phyloP scores from a whole-genome alignment of 2,329 filamentous ascomycete species.

The Gnomoniopsis sp. region DNA sequence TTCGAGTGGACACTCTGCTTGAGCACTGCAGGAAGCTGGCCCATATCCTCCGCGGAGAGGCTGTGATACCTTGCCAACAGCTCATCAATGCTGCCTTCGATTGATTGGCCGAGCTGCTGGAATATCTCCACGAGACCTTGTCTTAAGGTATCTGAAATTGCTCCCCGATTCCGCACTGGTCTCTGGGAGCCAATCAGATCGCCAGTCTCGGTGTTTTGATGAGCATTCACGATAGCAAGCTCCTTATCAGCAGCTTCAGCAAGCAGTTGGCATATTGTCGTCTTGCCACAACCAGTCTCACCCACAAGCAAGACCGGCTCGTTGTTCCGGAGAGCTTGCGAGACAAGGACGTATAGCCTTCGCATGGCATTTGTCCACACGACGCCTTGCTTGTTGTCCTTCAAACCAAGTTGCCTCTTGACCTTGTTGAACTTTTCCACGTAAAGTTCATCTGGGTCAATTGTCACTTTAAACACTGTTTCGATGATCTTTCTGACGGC shows the following conservation, averaged over 20 bases:
- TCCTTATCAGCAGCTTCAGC: slow-evolving; percentile 74
- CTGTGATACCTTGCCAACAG: slow-evolving; percentile 58
- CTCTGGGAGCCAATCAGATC: slow-evolving; percentile 95
- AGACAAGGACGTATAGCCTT: slow-evolving; percentile 84
- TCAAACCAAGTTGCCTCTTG: slow-evolving; percentile 44
- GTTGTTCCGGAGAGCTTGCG: slow-evolving; percentile 79
- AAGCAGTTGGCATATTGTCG: slow-evolving; percentile 88
- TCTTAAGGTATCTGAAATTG: slow-evolving; percentile 63
- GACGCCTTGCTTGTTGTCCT: slow-evolving; percentile 58
- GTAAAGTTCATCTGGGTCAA: slow-evolving; percentile 75
- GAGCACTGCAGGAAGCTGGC: slow-evolving; percentile 45
- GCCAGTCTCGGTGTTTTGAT: slow-evolving; percentile 96
- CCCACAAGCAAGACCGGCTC: slow-evolving; percentile 93
- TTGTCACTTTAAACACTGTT: slow-evolving; percentile 79
- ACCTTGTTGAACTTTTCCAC: slow-evolving; percentile 55
- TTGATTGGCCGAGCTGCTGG: slow-evolving; percentile 31
- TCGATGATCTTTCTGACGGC: slow-evolving; percentile 89
- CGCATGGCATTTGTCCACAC: slow-evolving; percentile 97
- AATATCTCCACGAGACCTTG: slow-evolving; percentile 55
- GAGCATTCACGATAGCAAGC: slow-evolving; percentile 89
- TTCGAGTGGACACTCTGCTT: slow-evolving; percentile 44
- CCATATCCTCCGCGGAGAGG: slow-evolving; percentile 41
- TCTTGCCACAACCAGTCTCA: slow-evolving; percentile 97
- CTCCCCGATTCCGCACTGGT: slow-evolving; percentile 80
- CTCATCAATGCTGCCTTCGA: slow-evolving; percentile 45